A percentile compares a stretch with the other conserved stretches of the same genome.
These are phyloP conservation scores for Trifolium pratense DNA, from an alignment of 306 rosid genomes.

Conservation along the genomic window DNA sequence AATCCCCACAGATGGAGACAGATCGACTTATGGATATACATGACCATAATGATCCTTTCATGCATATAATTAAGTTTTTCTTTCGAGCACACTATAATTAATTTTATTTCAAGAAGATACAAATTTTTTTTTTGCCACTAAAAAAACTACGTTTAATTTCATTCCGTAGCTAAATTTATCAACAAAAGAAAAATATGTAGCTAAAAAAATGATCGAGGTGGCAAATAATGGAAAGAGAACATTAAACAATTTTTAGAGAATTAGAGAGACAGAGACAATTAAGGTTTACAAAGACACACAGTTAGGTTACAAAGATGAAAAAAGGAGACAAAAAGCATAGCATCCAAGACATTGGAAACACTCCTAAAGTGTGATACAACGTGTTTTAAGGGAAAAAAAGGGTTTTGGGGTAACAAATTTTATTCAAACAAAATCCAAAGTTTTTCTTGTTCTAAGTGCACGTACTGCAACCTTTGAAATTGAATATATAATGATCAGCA, in stretches of 20 bases:
- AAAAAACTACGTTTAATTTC: too few species aligned
- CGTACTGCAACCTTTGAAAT: not conserved
- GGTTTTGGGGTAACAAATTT: constrained; percentile 42
- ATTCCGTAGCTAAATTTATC: too few species aligned
- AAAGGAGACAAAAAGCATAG: constrained; percentile 49
- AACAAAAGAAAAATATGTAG: not conserved
- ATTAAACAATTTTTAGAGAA: not conserved
- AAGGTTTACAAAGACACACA: not conserved
- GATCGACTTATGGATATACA: not conserved
- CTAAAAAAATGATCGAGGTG: not conserved
- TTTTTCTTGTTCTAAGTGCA: constrained; percentile 41
- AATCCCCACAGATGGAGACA: constrained; percentile 30
- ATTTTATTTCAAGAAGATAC: too few species aligned
- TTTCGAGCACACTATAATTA: too few species aligned
- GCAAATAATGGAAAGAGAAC: constrained; percentile 3
- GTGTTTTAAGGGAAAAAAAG: constrained; percentile 52
- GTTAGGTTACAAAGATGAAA: constrained; percentile 22
- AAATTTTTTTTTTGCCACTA: too few species aligned
- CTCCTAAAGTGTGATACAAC: constrained; percentile 34
- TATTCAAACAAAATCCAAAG: constrained; percentile 39
- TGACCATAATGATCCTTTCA: not conserved
- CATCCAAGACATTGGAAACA: constrained; percentile 37
- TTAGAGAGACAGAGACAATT: not conserved
- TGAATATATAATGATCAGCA: not conserved
- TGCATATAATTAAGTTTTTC: too few species aligned